Evolutionary conservation across 2,329 filamentous ascomycete genomes (phyloP).

Genomic region (Trichoderma gracile): DNA sequence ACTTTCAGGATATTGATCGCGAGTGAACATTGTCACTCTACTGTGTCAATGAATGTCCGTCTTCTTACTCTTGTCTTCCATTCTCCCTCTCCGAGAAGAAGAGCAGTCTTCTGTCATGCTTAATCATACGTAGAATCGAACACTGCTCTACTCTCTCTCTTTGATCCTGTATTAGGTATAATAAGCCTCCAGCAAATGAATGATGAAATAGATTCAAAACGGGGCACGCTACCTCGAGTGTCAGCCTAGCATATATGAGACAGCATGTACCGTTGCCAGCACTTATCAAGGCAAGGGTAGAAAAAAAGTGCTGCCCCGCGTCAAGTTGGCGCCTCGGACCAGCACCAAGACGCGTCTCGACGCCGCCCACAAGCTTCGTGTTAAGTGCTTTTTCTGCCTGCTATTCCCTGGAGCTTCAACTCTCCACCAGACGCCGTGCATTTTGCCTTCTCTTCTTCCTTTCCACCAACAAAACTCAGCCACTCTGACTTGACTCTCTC

Average conservation of each 20-base stretch:
- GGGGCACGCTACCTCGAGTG: not conserved
- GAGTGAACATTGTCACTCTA: not conserved
- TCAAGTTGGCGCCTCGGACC: constrained; percentile 35
- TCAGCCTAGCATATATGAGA: not conserved
- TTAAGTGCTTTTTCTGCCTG: constrained; percentile 27
- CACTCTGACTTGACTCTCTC: not conserved
- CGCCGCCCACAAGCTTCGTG: constrained; percentile 23
- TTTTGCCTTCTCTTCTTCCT: not conserved
- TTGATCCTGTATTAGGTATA: too few species aligned
- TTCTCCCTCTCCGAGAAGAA: not conserved
- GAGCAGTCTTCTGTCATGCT: not conserved
- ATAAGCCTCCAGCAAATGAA: not conserved
- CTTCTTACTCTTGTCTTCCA: not conserved
- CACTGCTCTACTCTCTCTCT: not conserved
- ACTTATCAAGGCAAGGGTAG: not conserved
- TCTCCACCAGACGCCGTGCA: constrained; percentile 15
- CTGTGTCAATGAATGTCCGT: not conserved
- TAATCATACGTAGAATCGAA: not conserved
- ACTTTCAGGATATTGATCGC: not conserved
- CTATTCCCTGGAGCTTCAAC: constrained; percentile 18
- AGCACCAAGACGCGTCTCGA: constrained; percentile 26
- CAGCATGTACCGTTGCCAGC: not conserved
- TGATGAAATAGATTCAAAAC: too few species aligned
- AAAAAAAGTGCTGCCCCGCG: constrained; percentile 32
- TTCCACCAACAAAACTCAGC: constrained; percentile 1